phyloP scores from a whole-genome alignment of 495 filamentous ascomycete genomes.

The Aspergillus ostianus region DNA sequence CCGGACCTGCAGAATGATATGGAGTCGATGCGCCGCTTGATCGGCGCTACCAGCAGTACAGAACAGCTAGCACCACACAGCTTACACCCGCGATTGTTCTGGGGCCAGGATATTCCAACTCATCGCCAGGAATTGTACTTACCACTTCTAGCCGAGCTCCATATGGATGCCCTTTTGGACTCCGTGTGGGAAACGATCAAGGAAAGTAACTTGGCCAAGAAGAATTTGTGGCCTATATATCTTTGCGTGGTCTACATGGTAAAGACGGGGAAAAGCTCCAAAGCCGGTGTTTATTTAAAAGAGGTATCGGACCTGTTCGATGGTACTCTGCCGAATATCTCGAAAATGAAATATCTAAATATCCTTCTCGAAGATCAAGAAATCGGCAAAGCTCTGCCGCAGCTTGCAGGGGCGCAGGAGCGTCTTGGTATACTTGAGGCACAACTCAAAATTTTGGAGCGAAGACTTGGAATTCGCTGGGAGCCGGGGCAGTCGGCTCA shows the following conservation, averaged over 20 bases:
- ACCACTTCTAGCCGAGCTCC: neutral
- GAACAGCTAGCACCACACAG: neutral
- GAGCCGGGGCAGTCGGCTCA: conserved; percentile 15
- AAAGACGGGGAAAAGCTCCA: conserved; percentile 15
- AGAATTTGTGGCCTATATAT: conserved; percentile 23
- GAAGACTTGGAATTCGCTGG: conserved; percentile 33
- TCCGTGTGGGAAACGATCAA: neutral
- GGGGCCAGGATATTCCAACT: neutral
- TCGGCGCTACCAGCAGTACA: neutral
- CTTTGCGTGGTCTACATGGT: conserved; percentile 22
- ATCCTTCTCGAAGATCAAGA: conserved; percentile 20
- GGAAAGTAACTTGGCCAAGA: neutral
- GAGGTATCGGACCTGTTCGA: conserved; percentile 26
- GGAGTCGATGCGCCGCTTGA: neutral
- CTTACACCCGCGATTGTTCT: neutral
- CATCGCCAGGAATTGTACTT: neutral
- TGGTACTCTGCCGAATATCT: conserved; percentile 27
- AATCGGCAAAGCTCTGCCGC: conserved; percentile 19
- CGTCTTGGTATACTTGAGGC: conserved; percentile 26
- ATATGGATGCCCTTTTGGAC: neutral
- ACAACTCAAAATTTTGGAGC: conserved; percentile 27
- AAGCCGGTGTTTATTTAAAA: conserved; percentile 24
- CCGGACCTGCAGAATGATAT: neutral
- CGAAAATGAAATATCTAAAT: conserved; percentile 16
- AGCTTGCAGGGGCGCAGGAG: conserved; percentile 23